These are phyloP conservation scores for Dactylis glomerata DNA, from an alignment of 176 grass and related monocot genomes.

Conservation along the genomic window DNA sequence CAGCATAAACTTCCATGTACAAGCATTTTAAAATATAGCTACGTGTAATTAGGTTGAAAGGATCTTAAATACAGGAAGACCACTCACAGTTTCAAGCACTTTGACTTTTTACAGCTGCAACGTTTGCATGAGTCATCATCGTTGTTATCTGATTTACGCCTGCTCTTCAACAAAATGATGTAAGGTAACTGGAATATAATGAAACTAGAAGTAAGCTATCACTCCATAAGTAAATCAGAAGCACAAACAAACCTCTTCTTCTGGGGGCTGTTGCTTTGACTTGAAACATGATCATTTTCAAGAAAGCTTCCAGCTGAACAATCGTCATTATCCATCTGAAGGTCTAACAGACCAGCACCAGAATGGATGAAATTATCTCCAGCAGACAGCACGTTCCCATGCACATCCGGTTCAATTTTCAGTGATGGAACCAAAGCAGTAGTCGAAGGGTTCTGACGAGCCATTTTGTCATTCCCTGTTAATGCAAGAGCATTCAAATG, in stretches of 20 bases:
- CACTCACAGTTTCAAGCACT: slow-evolving; percentile 95
- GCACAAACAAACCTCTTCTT: slow-evolving; percentile 68
- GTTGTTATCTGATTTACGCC: slow-evolving; percentile 72
- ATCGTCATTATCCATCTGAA: slow-evolving; percentile 47
- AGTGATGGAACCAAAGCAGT: slow-evolving; percentile 43
- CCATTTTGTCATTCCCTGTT: slow-evolving; percentile 62
- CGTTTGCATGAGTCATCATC: slow-evolving; percentile 92
- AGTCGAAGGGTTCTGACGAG: slow-evolving; percentile 30
- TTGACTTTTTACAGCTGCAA: slow-evolving; percentile 99
- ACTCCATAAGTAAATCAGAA: slow-evolving; percentile 5
- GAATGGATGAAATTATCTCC: slow-evolving; percentile 42
- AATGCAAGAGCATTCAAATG: slow-evolving; percentile 87
- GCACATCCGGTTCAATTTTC: slow-evolving; percentile 45
- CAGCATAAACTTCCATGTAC: neutral
- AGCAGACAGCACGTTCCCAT: slow-evolving; percentile 40
- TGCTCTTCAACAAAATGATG: slow-evolving; percentile 33
- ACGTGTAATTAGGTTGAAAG: neutral
- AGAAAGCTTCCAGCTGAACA: slow-evolving; percentile 44
- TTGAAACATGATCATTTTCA: slow-evolving; percentile 51
- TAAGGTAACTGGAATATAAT: slow-evolving; percentile 6
- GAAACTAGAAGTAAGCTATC: neutral
- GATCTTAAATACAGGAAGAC: slow-evolving; percentile 14
- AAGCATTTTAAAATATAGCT: slow-evolving; percentile 8
- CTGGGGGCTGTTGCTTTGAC: slow-evolving; percentile 74
- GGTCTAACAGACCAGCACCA: slow-evolving; percentile 1